Conservation (phyloP, 805 yeast species). For the Hanseniaspora taiwanica region DNA sequence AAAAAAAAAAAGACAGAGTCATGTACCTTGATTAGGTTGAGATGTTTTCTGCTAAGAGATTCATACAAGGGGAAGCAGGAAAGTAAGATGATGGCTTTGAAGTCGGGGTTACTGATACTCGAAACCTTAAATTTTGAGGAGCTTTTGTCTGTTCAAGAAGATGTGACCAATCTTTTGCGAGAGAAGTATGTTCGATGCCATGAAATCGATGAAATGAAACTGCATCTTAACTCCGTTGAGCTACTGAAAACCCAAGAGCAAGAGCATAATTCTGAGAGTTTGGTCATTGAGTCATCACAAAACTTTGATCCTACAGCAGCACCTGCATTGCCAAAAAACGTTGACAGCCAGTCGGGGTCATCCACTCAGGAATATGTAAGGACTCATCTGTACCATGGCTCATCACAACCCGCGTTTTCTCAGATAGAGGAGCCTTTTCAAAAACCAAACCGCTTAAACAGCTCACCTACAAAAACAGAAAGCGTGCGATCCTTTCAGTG, state of each 20-base stretch:
- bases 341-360: background rate
- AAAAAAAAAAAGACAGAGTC: background rate
- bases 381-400: background rate
- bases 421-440: background rate
- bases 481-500: background rate
- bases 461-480: background rate
- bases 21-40: background rate
- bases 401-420: background rate
- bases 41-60: background rate
- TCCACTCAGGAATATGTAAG: background rate
- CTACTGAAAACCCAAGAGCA: too few relatives aligned
- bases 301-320: background rate
- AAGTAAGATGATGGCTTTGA: slow-evolving; percentile 1
- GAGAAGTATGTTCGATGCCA: slow-evolving; percentile 4
- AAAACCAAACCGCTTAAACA: background rate
- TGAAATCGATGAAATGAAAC: too few relatives aligned
- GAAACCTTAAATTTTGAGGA: slow-evolving; percentile 10
- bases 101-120: slow-evolving; percentile 7
- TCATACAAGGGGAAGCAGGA: background rate
- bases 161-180: slow-evolving; percentile 10
- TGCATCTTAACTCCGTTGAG: too few relatives aligned
- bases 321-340: background rate
- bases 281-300: background rate
- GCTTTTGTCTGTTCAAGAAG: slow-evolving; percentile 15
- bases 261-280: background rate